A percentile compares a stretch with the other conserved stretches of the same genome.
phyloP scores from a whole-genome alignment of 176 grass and related monocot genomes.

The Tillandsia fasciculata region DNA sequence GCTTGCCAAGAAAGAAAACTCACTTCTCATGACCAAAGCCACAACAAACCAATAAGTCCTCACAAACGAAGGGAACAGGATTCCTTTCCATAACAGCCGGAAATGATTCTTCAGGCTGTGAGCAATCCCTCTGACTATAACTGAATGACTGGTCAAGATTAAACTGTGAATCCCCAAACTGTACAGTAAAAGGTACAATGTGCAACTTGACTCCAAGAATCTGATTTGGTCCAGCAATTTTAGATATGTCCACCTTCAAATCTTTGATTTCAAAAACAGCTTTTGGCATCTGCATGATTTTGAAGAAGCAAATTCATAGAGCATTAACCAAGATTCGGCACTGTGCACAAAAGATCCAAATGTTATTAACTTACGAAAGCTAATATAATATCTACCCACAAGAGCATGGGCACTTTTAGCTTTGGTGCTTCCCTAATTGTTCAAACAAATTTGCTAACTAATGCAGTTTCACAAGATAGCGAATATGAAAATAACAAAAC shows the following conservation, averaged over 20 bases:
- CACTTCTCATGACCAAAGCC: slow-evolving; percentile 79
- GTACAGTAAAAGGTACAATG: slow-evolving; percentile 58
- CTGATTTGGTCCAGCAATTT: slow-evolving; percentile 38
- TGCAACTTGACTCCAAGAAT: slow-evolving; percentile 77
- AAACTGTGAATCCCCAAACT: slow-evolving; percentile 54
- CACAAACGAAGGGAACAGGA: slow-evolving; percentile 53
- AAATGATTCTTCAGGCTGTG: slow-evolving; percentile 51
- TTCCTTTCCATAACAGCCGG: slow-evolving; percentile 37
- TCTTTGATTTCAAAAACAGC: slow-evolving; percentile 24
- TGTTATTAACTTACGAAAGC: not conserved
- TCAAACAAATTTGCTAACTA: too few species aligned
- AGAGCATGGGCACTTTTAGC: not conserved
- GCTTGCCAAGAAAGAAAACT: slow-evolving; percentile 38
- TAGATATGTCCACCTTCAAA: slow-evolving; percentile 29
- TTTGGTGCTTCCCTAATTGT: not conserved
- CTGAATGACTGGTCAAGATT: slow-evolving; percentile 29
- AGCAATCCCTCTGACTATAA: slow-evolving; percentile 52
- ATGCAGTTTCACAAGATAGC: too few species aligned
- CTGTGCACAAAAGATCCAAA: not conserved
- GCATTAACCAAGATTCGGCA: not conserved
- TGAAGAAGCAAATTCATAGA: not conserved
- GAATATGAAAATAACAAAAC: too few species aligned
- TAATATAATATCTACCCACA: not conserved
- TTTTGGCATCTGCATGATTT: slow-evolving; percentile 11
- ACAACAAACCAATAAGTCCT: slow-evolving; percentile 63